Base-by-base conservation (phyloP, 208 protist genomes). In the Trichomonas vaginalis region DNA sequence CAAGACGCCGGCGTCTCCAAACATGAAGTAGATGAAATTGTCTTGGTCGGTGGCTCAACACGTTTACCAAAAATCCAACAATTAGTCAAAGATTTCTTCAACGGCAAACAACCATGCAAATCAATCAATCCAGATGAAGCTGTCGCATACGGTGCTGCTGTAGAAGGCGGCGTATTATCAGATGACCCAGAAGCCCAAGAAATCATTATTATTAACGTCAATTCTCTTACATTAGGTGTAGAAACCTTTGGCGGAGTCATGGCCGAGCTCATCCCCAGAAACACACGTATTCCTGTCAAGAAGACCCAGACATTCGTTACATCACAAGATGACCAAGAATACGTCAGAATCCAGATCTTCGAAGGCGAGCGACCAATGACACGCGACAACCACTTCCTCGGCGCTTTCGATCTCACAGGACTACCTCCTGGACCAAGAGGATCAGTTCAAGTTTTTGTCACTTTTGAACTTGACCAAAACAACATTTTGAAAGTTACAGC, bases 341-440 rank as follows among this genome's bases (percentile, higher is more conserved):
- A 98, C 90, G 99, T 99, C 70, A 97, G 99, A 88, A 99, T 99
- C 96, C 98, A 99, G 97, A 98, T 99, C n/a, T 99, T 98, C 97
- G 99, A 99, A 97, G 99, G 99, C 95, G 99, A 99, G 97, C 98
- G 99, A 39, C 96, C 97, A 23, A 97, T 98, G 96, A 99, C 99
- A 79, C 97, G 98, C 95, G 98, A 99, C 97, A 99, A 99, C 98
- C 99, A 99, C 97, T 97, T 98, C 21, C 97, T 99, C 27, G 99
- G 99, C 95, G 98, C 98, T 96, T 99, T 99, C 96, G 97, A 98
- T 96, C 97, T 99, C 10, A 96, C 96, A 1, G 98, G 97, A 90
- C 99, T 99, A 95, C 98, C 97, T 15, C 97, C 97, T 23, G 96
- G 96, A 56, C 96, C 97, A 21, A 96, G 97, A 49, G 97, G 97